Conservation (phyloP, 75 land plant genomes). For the Pinus taeda region DNA sequence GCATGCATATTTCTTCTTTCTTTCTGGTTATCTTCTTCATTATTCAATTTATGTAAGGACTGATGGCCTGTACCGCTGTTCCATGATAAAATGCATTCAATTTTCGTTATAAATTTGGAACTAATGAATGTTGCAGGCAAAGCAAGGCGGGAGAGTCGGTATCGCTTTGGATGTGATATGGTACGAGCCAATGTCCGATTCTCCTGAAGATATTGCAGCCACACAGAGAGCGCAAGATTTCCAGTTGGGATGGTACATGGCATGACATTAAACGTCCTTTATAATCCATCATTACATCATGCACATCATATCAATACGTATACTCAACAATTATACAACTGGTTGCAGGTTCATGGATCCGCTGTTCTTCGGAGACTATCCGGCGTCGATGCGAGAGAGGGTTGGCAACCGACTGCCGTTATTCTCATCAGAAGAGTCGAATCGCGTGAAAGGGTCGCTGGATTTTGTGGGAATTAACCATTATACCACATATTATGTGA, state of each 20-base stretch:
- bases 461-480: slow-evolving; percentile 83
- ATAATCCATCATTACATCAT: neutral
- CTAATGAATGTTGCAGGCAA: slow-evolving; percentile 14
- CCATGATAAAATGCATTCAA: no score
- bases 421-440: slow-evolving; percentile 36
- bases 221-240: slow-evolving; percentile 43
- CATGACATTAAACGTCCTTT: neutral
- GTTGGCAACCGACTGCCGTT: slow-evolving; percentile 60
- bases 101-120: neutral
- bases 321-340: no score
- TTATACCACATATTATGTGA: slow-evolving; percentile 66
- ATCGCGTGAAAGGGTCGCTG: slow-evolving; percentile 54
- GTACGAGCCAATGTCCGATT: slow-evolving; percentile 52
- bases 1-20: neutral
- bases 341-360: slow-evolving; percentile 72
- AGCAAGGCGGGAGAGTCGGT: slow-evolving; percentile 49
- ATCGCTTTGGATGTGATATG: slow-evolving; percentile 40
- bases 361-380: slow-evolving; percentile 66
- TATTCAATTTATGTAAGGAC: no score
- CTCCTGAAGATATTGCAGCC: slow-evolving; percentile 33
- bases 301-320: neutral
- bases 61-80: no score
- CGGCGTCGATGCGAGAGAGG: slow-evolving; percentile 52
- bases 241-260: slow-evolving; percentile 30
- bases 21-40: no score